Base-by-base conservation (phyloP, 768 basidiomycete genomes). In the Chlorophyllum brunneum region DNA sequence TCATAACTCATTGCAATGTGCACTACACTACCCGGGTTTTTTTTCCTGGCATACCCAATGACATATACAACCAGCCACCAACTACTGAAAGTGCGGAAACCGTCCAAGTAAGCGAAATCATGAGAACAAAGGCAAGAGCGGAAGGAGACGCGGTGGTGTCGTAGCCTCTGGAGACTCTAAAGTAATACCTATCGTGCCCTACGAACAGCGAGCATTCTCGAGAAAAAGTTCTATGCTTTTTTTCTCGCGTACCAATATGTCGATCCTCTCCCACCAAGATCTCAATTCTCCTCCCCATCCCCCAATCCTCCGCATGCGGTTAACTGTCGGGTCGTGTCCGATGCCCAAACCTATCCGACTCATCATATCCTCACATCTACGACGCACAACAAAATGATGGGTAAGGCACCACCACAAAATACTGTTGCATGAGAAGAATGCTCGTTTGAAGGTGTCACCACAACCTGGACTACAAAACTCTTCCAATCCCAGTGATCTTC, bases 31-130 rank as follows among this genome's bases (percentile, higher is more conserved):
- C 81, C 85, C 84, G 58, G 56, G 80, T 67, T 16, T 20, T 38
- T 24, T 24, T 37, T 22, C 18, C 24, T 30, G 23, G 24, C 44
- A 22, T 6, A 26, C 13, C 44, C 2, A 43, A 49, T 48, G 5
- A 34, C 31, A 30, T 2, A 36, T 41, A 23, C 38, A 20, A 18
- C 2, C 64, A 88, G 87, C 43, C 76, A 81, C 54, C 87, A 89
- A 61, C 59, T 68, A 13, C 83, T 85, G 0, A 55, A 61, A 10
- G 63, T 67, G 16, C 79, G 85, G 15, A 77, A 73, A 54, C 60
- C 86, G 40, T 77, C 81, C 22, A 86, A 76, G 56, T 73, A 80
- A 2, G 81, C 85, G 0, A 81, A 79, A 62, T 67, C 68, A 10
- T 72, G 85, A 42, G 71, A 75, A 54, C 81, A 75, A 62, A 80